Conservation (phyloP, 257 asterid species). For the Knoxia roxburghii region DNA sequence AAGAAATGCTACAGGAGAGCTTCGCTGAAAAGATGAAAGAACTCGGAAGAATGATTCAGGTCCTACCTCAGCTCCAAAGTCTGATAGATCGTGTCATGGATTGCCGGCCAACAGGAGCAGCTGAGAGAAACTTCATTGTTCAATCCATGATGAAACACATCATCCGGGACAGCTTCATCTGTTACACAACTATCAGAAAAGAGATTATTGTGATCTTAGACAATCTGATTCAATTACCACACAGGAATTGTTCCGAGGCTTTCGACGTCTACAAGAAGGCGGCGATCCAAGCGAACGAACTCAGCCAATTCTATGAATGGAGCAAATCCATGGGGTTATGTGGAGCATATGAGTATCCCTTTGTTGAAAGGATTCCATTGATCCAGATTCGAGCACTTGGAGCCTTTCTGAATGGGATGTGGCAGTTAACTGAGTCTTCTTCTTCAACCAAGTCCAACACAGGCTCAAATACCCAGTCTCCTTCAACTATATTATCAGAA, state of each 20-base stretch:
- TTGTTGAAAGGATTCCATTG: conserved; percentile 45
- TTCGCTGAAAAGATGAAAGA: conserved; percentile 19
- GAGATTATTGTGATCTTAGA: conserved; percentile 44
- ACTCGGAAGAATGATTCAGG: conserved; percentile 28
- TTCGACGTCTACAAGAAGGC: conserved; percentile 55
- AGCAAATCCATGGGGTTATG: conserved; percentile 47
- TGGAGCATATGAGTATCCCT: conserved; percentile 49
- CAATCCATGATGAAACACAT: conserved; percentile 48
- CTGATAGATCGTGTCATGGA: conserved; percentile 51
- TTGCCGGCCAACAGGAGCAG: conserved; percentile 48
- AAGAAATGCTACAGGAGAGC: background rate
- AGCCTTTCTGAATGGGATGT: conserved; percentile 49
- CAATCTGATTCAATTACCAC: conserved; percentile 46
- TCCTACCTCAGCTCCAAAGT: conserved; percentile 55
- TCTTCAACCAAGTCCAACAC: conserved; percentile 27
- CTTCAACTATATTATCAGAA: conserved; percentile 18
- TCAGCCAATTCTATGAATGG: conserved; percentile 42
- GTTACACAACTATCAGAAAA: conserved; percentile 35
- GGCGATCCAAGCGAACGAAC: conserved; percentile 42
- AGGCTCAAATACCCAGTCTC: conserved; percentile 24
- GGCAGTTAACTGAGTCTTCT: conserved; percentile 50
- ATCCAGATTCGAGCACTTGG: conserved; percentile 56
- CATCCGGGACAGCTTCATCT: conserved; percentile 44
- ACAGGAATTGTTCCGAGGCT: conserved; percentile 35
- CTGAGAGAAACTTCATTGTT: conserved; percentile 38